Percentiles rank a stretch among this genome's conserved stretches.
Evolutionary conservation across 805 yeast species (phyloP).

Genomic region (Candida khao-thaluensis): DNA sequence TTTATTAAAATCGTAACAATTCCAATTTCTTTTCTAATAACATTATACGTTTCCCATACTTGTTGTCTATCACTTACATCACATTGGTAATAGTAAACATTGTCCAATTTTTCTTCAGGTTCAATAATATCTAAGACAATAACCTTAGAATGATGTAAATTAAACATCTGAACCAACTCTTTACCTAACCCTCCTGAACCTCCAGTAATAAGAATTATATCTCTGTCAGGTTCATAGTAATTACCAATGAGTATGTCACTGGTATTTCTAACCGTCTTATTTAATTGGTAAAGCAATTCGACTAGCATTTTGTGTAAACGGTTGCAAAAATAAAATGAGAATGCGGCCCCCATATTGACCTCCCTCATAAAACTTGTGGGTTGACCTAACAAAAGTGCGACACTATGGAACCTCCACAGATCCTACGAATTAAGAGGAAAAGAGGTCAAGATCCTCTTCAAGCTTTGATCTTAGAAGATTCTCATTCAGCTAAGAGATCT

Average conservation of each 20-base stretch:
- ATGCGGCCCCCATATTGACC: no score
- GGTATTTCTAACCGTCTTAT: conserved; percentile 24
- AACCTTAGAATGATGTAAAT: conserved; percentile 43
- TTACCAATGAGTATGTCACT: conserved; percentile 50
- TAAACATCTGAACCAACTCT: conserved; percentile 52
- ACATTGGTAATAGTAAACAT: conserved; percentile 59
- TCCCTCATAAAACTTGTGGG: no score
- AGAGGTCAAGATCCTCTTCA: conserved; percentile 86
- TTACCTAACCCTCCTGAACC: conserved; percentile 79
- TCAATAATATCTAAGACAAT: conserved; percentile 61
- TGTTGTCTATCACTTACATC: conserved; percentile 61
- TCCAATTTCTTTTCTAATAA: conserved; percentile 53
- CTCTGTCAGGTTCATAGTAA: conserved; percentile 51
- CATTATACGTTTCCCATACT: conserved; percentile 39
- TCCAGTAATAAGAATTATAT: conserved; percentile 77
- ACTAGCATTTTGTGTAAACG: conserved; percentile 9
- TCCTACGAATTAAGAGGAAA: conserved; percentile 82
- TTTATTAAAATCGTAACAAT: conserved; percentile 68
- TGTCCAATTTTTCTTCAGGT: conserved; percentile 34
- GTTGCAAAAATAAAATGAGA: conserved; percentile 11
- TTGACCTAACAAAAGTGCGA: no score
- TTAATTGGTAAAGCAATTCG: conserved; percentile 15
- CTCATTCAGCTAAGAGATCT: conserved; percentile 38
- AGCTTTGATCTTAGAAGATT: conserved; percentile 58
- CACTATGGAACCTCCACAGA: conserved; percentile 46